These are phyloP conservation scores for Candida pseudofarinosa DNA, from an alignment of 805 yeast genomes.

Conservation along the genomic window DNA sequence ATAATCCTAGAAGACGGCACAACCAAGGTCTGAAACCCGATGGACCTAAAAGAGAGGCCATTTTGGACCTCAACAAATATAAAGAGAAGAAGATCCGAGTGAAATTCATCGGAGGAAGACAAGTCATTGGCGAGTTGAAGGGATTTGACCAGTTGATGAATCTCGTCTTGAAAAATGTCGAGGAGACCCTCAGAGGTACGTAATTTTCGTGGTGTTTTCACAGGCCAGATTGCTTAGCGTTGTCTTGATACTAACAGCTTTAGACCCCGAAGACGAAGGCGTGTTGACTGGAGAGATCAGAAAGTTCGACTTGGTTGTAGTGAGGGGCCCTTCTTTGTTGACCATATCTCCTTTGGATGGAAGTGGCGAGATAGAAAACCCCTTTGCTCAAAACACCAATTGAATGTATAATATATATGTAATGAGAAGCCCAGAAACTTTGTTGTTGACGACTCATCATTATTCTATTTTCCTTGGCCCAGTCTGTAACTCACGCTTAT, in stretches of 20 bases:
- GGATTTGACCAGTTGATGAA: conserved; percentile 84
- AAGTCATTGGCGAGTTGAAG: conserved; percentile 72
- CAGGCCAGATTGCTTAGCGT: neutral
- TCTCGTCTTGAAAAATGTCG: conserved; percentile 66
- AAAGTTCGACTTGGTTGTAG: conserved; percentile 71
- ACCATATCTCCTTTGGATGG: conserved; percentile 75
- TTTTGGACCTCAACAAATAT: conserved; percentile 73
- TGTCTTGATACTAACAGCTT: neutral
- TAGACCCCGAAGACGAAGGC: conserved; percentile 61
- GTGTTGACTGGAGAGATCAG: conserved; percentile 56
- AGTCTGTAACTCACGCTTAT: too few relatives aligned
- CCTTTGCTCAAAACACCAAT: conserved; percentile 39
- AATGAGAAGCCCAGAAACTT: too few relatives aligned
- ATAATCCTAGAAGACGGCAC: conserved; percentile 9
- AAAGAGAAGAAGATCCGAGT: conserved; percentile 71
- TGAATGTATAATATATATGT: conserved; percentile 3
- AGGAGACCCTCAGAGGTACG: conserved; percentile 60
- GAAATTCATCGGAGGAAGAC: conserved; percentile 82
- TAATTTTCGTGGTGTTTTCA: conserved; percentile 4
- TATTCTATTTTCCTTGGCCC: too few relatives aligned
- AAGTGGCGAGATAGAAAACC: conserved; percentile 64
- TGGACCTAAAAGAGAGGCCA: conserved; percentile 88
- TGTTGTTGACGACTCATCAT: too few relatives aligned
- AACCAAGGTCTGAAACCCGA: conserved; percentile 34
- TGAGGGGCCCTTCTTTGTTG: conserved; percentile 77